Conservation (phyloP, 257 asterid genomes). For the Nicotiana sylvestris region DNA sequence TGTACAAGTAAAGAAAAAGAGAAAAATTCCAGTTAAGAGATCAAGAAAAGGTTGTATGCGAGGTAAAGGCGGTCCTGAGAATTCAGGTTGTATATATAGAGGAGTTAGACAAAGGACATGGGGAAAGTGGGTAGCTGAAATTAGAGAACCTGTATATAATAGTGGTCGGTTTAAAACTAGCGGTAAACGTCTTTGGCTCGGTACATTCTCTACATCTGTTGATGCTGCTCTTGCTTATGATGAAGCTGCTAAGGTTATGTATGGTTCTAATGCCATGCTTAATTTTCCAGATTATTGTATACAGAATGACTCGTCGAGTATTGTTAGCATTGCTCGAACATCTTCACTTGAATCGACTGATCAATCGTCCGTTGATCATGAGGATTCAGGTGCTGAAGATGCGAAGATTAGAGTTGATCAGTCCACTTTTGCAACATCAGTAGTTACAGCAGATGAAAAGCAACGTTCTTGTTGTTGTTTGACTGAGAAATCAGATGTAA, state of each 20-base stretch:
- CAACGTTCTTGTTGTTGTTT: background rate
- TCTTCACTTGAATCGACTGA: background rate
- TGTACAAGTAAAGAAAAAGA: slow-evolving; percentile 4
- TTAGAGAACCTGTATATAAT: slow-evolving; percentile 13
- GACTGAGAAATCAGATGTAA: background rate
- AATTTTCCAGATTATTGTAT: slow-evolving; percentile 15
- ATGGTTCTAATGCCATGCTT: slow-evolving; percentile 23
- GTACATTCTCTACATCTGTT: slow-evolving; percentile 20
- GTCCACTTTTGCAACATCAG: background rate
- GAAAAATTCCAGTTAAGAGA: background rate
- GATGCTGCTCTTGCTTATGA: slow-evolving; percentile 34
- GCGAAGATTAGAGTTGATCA: background rate
- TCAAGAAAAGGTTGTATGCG: slow-evolving; percentile 23
- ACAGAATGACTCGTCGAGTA: background rate
- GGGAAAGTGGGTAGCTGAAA: slow-evolving; percentile 42
- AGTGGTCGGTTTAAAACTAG: background rate
- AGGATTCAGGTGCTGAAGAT: background rate
- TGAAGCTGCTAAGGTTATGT: slow-evolving; percentile 24
- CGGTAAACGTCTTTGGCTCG: slow-evolving; percentile 21
- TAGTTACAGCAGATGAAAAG: background rate
- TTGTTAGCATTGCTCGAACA: background rate
- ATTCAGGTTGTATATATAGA: slow-evolving; percentile 15
- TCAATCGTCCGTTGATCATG: background rate
- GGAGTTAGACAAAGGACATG: slow-evolving; percentile 37
- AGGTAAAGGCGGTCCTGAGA: slow-evolving; percentile 39